Evolutionary conservation across 225 moss, liverwort and hornwort genomes (phyloP).

Genomic region (Rhytidiadelphus loreus): DNA sequence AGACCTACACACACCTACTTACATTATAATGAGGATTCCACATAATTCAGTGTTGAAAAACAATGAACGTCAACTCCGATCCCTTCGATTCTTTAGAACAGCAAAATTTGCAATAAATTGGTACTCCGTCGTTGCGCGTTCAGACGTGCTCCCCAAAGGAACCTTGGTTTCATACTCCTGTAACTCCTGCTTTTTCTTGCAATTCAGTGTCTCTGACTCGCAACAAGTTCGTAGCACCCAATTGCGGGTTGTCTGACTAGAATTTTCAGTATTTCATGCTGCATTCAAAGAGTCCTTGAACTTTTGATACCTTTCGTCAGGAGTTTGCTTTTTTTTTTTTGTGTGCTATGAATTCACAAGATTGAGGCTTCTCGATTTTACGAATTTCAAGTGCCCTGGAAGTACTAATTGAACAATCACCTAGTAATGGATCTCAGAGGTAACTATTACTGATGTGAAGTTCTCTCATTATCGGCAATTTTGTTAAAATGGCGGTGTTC

Average conservation of each 20-base stretch:
- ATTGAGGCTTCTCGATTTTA: background rate
- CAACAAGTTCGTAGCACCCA: background rate
- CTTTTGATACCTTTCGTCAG: background rate
- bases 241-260: no score
- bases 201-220: background rate
- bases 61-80: background rate
- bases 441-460: background rate
- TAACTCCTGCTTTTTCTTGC: background rate
- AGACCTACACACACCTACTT: background rate
- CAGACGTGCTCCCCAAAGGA: background rate
- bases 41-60: background rate
- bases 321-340: background rate
- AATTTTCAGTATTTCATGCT: background rate
- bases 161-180: background rate
- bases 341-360: background rate
- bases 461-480: background rate
- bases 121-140: background rate
- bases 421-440: background rate
- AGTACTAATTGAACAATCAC: background rate
- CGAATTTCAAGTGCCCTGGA: background rate
- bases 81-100: background rate
- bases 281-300: background rate
- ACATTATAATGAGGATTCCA: background rate
- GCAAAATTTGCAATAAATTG: background rate
- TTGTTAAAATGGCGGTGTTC: no score